These are phyloP conservation scores for Scheffersomyces parashehatae DNA, from an alignment of 1,139 yeast species.

Conservation along the genomic window DNA sequence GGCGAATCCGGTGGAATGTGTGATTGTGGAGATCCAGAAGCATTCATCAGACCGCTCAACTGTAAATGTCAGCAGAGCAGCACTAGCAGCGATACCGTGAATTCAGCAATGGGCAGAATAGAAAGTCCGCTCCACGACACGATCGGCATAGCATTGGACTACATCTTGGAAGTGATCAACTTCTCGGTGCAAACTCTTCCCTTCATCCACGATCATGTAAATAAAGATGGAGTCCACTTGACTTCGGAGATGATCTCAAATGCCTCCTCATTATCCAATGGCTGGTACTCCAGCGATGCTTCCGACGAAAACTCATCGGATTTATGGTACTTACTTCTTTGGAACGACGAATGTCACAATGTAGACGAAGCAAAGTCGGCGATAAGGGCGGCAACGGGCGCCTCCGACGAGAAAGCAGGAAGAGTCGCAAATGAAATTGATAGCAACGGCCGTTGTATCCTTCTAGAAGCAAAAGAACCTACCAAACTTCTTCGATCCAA, in stretches of 20 bases:
- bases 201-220: conserved; percentile 28
- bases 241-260: conserved; percentile 29
- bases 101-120: conserved; percentile 4
- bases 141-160: conserved; percentile 44
- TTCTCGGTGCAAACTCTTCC: conserved; percentile 39
- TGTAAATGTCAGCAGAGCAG: conserved; percentile 44
- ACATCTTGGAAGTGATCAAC: conserved; percentile 47
- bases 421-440: conserved; percentile 37
- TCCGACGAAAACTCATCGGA: conserved; percentile 27
- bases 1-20: conserved; percentile 66
- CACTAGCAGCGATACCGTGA: conserved; percentile 4
- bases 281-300: conserved; percentile 27
- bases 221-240: conserved; percentile 14
- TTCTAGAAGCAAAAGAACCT: conserved; percentile 21
- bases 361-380: conserved; percentile 48
- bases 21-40: conserved; percentile 90
- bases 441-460: conserved; percentile 28
- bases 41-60: conserved; percentile 60
- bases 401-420: conserved; percentile 25
- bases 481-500: conserved; percentile 23
- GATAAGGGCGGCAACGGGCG: conserved; percentile 36
- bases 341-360: conserved; percentile 77
- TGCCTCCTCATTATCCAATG: conserved; percentile 28
- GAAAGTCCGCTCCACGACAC: conserved; percentile 25
- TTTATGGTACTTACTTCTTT: conserved; percentile 51